Percentiles rank a stretch among this genome's conserved stretches.
Evolutionary conservation across 2,329 filamentous ascomycete species (phyloP).

Genomic region (Lachnum nothofagi): DNA sequence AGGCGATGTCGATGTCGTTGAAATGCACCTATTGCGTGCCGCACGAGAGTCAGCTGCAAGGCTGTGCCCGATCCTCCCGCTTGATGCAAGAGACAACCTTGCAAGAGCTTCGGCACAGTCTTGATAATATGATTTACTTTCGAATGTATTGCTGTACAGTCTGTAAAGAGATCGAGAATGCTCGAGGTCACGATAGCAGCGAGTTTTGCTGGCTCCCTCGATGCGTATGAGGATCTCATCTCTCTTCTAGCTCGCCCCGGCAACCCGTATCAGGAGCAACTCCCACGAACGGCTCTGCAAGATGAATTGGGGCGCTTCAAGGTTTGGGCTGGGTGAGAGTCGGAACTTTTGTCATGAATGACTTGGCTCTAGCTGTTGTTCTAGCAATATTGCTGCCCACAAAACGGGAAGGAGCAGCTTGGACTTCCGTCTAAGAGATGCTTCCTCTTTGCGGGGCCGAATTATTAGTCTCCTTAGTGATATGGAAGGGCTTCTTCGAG

Average conservation of each 20-base stretch:
- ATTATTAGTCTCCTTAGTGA: slow-evolving; percentile 1
- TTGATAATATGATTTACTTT: no score
- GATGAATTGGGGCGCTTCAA: slow-evolving; percentile 8
- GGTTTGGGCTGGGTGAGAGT: slow-evolving; percentile 7
- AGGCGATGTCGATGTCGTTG: no score
- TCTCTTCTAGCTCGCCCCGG: not conserved
- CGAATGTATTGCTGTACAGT: no score
- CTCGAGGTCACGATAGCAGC: not conserved
- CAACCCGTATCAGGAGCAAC: not conserved
- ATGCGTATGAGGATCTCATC: not conserved
- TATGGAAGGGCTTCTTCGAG: slow-evolving; percentile 1
- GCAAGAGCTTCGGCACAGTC: no score
- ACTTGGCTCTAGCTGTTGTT: not conserved
- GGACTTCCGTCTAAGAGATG: slow-evolving; percentile 9
- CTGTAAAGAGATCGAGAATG: not conserved
- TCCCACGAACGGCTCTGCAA: not conserved
- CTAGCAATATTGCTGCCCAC: slow-evolving; percentile 10
- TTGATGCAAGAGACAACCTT: no score
- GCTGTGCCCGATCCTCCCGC: no score
- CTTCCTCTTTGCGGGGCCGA: not conserved
- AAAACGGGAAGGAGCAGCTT: slow-evolving; percentile 4
- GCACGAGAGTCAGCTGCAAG: no score
- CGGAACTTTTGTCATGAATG: not conserved
- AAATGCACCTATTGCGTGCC: no score
- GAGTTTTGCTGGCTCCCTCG: not conserved